Percentiles rank a stretch among this genome's conserved stretches.
Evolutionary conservation across 2,329 filamentous ascomycete species (phyloP).

Genomic region (Seiridium unicorne): DNA sequence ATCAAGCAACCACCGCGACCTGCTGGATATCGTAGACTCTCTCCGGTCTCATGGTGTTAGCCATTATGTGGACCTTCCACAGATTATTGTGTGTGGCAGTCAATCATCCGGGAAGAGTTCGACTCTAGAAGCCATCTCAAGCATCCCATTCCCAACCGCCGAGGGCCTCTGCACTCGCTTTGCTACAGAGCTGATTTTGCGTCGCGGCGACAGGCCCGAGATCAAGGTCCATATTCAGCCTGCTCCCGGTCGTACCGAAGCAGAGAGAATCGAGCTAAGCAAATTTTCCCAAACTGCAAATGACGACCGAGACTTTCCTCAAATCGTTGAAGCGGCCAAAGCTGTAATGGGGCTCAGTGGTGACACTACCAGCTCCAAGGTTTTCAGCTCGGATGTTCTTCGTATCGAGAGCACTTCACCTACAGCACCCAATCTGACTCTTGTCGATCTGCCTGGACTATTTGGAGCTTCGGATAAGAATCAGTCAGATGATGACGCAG

Average conservation of each 20-base stretch:
- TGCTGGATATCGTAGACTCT: conserved; percentile 27
- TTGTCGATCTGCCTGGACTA: not conserved
- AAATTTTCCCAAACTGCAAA: not conserved
- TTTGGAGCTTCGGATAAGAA: not conserved
- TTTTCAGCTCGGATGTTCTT: not conserved
- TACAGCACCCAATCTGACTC: not conserved
- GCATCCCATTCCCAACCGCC: not conserved
- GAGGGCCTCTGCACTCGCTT: not conserved
- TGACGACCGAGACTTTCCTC: not conserved
- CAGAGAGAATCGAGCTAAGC: not conserved
- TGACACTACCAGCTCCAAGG: not conserved
- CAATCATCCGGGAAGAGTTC: conserved; percentile 56
- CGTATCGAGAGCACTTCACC: not conserved
- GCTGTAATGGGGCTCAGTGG: not conserved
- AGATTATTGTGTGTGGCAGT: conserved; percentile 49
- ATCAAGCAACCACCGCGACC: conserved; percentile 15
- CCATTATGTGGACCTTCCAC: conserved; percentile 31
- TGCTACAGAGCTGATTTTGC: not conserved
- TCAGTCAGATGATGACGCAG: not conserved
- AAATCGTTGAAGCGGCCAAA: not conserved
- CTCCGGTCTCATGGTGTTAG: conserved; percentile 28
- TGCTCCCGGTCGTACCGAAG: not conserved
- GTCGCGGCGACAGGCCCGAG: not conserved
- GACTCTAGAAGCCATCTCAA: conserved; percentile 25
- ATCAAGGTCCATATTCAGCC: not conserved